Base-by-base conservation (phyloP, 2,329 filamentous ascomycete genomes). In the Aspergillus aculeatus region DNA sequence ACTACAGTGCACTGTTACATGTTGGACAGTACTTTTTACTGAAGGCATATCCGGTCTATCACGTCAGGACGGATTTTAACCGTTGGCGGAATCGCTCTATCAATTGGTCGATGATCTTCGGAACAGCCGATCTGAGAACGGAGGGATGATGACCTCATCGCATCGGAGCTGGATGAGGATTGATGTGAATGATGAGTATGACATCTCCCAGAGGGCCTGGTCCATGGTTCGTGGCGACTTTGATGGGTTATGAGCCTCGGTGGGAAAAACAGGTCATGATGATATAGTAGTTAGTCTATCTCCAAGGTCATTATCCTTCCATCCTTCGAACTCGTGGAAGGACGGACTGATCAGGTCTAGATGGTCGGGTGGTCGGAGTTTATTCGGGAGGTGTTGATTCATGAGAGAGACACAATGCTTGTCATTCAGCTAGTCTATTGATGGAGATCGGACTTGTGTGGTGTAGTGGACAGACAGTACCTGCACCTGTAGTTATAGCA, bases 91-190 rank as follows among this genome's bases (percentile, higher is more conserved):
- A 29, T 29, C 26, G 26, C 26, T 9, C 26, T 9, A 7, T 29
- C 26, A 9, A 9, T 29, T 29, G 26, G 26, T 29, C 26, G 26
- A 29, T 9, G 9, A 7, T 29, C 7, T 6, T 41, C 38, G 38
- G 38, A 41, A 41, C 12, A 44, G 38, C 16, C 38, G 38, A 44
- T 19, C 38, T 44, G 38, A 19, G 38, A 44, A 16, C 5, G 53
- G 44, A 23, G 41, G 49, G 44, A 38, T 52, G 55, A 44, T 57
- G 55, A 57, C 38, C 49, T 57, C 55, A 57, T 57, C 3, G n/a
- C 16, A 44, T 44, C 38, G 38, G 38, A 44, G 38, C 14, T n/a
- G 16, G 26, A 29, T 35, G 32, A 35, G 9, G 38, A 19, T 9
- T 44, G 38, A 44, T 44, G 23, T 44, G 38, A 44, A n/a, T 44